Base-by-base conservation (phyloP, 2,329 filamentous ascomycete genomes). In the Trichoderma gracile region DNA sequence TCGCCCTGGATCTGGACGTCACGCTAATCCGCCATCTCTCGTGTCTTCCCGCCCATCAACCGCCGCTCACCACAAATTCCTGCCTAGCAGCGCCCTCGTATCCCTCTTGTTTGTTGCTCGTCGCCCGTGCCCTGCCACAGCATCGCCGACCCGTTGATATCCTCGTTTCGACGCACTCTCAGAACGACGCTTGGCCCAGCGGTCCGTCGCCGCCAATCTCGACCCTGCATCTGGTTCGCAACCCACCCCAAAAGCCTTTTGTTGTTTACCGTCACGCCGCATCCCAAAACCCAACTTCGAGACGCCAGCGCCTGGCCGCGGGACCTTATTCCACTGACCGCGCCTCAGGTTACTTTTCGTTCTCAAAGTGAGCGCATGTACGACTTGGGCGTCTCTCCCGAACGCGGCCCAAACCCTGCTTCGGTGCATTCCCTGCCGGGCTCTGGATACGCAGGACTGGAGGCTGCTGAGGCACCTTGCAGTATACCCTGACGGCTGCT, bases 361-460 rank as follows among this genome's bases (percentile, higher is more conserved):
- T 45, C 21, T 43, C 15, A 38, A 19, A 23, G 43, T 30, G 53
- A 57, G 61, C 53, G 61, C 61, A 52, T 64, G 61, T 64, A 17
- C 46, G 46, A 64, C 46, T 45, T 23, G 33, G 42, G 14, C 12
- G 25, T 38, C 56, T 43, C 25, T 58, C 46, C 46, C 45, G 45
- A 55, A 50, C 38, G 54, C 52, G 23, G 53, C 53, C 38, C 46
- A 47, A 46, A 33, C 23, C 23, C 47, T 49, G 52, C 58, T 25
- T 23, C 30, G 58, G 43, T 58, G 52, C 64, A 58, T 25, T 27
- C 17, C 42, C 52, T 53, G 17, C 53, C 25, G 23, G 40, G 38
- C 46, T 71, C 70, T 75, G 73, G 72, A 76, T 76, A 75, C 73
- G 73, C 68, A 63, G 64, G 65, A 68, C 65, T 67, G 70, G 60